A percentile compares a stretch with the other conserved stretches of the same genome.
Evolutionary conservation across 1,284 basidiomycete genomes (phyloP).

Genomic region (Xanthoconium separans): DNA sequence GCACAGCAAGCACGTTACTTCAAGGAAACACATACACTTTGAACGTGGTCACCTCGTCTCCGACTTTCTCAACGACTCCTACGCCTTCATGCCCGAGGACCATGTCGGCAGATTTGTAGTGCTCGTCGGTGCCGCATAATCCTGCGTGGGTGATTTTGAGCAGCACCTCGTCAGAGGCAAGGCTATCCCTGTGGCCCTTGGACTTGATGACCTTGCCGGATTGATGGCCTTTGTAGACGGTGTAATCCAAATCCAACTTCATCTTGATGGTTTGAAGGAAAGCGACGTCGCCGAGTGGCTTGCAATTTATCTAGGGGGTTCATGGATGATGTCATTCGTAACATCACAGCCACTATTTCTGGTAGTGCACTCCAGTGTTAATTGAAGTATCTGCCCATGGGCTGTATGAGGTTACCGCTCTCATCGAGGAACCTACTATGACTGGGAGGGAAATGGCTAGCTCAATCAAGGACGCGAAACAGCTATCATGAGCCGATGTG

Average conservation of each 20-base stretch:
- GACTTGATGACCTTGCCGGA: conserved; percentile 20
- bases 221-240: conserved; percentile 27
- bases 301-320: conserved; percentile 2
- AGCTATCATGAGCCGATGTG: too few species aligned
- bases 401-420: too few species aligned
- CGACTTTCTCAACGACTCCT: conserved; percentile 33
- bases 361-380: too few species aligned
- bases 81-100: conserved; percentile 40
- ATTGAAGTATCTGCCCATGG: too few species aligned
- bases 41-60: conserved; percentile 30
- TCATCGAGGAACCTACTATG: too few species aligned
- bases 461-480: too few species aligned
- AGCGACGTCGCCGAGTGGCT: too few species aligned
- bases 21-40: conserved; percentile 22
- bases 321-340: too few species aligned
- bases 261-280: conserved; percentile 5
- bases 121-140: conserved; percentile 51
- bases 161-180: conserved; percentile 35
- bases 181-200: conserved; percentile 11
- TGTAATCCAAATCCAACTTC: conserved; percentile 27
- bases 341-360: too few species aligned
- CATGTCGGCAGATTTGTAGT: conserved; percentile 31
- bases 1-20: not conserved
- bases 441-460: too few species aligned
- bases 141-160: conserved; percentile 42